Base-by-base conservation (phyloP, 2,329 filamentous ascomycete genomes). In the Stagonosporopsis vannaccii region DNA sequence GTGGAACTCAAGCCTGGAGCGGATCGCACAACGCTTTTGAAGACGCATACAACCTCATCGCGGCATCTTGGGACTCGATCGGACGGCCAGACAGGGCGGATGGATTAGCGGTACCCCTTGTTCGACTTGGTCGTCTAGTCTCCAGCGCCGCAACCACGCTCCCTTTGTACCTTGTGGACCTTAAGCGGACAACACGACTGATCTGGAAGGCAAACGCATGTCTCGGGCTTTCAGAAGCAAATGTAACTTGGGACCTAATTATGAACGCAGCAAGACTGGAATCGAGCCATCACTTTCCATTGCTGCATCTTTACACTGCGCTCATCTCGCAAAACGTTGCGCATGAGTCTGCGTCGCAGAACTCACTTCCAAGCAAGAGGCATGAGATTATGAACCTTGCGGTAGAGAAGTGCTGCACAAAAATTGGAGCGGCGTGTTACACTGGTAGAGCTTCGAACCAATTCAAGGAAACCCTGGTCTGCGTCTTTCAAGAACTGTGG, bases 291-390 rank as follows among this genome's bases (percentile, higher is more conserved):
- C 62, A 69, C 43, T 65, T 71, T 17, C 62, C 65, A 1, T 39
- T 74, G 3, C 56, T 75, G 15, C 68, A 73, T 28, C 53, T 73
- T 2, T 74, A 69, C 56, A 73, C 70, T 1, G 46, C 73, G n/a
- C 59, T 73, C 20, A 47, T 74, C 0, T 69, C 66, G n/a, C 72
- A 74, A 43, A 60, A 61, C 25, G 65, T 74, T 19, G 58, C 62
- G 13, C 67, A 73, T 22, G 51, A 58, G 4, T 32, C 56, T 25
- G 36, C 51, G 3, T 20, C 60, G 25, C 4, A 57, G 6, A 66
- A 60, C 42, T 59, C 69, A 1, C 26, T 49, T 1, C 55, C 49
- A 8, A 50, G 35, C 2, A 56, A 47, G 11, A 55, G 61, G 17
- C 60, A 71, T 33, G 66, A 71, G 20, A 46, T 65, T 7, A 69